These are phyloP conservation scores for Ogataea pignaliae DNA, from an alignment of 805 yeast genomes.

Conservation along the genomic window DNA sequence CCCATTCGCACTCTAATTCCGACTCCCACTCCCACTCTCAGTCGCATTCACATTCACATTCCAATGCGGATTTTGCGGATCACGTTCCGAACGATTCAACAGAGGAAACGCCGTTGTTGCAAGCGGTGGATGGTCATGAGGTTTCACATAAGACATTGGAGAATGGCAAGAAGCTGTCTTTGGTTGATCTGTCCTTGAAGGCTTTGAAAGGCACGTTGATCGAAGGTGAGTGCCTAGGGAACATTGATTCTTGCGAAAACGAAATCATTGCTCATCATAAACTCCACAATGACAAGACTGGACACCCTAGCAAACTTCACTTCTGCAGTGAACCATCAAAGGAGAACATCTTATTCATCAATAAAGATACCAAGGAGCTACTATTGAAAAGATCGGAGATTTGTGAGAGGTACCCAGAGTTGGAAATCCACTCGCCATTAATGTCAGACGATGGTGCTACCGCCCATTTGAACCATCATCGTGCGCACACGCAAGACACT, in stretches of 20 bases:
- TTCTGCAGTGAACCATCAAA: constrained; percentile 31
- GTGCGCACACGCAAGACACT: no score
- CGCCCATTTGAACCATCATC: no score
- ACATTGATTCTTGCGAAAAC: constrained; percentile 24
- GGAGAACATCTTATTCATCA: constrained; percentile 31
- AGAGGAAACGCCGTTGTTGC: constrained; percentile 2
- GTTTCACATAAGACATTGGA: not conserved
- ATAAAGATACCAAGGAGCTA: constrained; percentile 19
- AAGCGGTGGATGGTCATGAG: not conserved
- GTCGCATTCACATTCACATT: constrained; percentile 12
- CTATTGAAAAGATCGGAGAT: constrained; percentile 23
- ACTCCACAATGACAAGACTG: constrained; percentile 15
- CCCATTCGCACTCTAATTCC: not conserved
- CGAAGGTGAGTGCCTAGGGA: constrained; percentile 32
- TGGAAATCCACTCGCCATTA: constrained; percentile 31
- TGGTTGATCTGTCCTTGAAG: constrained; percentile 28
- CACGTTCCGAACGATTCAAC: not conserved
- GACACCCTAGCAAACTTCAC: constrained; percentile 19
- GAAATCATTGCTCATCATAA: constrained; percentile 21
- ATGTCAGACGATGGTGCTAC: constrained; percentile 8
- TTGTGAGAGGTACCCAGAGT: constrained; percentile 24
- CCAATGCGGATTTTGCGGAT: not conserved
- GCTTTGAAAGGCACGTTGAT: constrained; percentile 24
- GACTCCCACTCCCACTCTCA: not conserved
- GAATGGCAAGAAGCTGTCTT: constrained; percentile 13